Conservation (phyloP, 192 early-diverging fungal genomes). For the Rhizoclosmatium sp. region DNA sequence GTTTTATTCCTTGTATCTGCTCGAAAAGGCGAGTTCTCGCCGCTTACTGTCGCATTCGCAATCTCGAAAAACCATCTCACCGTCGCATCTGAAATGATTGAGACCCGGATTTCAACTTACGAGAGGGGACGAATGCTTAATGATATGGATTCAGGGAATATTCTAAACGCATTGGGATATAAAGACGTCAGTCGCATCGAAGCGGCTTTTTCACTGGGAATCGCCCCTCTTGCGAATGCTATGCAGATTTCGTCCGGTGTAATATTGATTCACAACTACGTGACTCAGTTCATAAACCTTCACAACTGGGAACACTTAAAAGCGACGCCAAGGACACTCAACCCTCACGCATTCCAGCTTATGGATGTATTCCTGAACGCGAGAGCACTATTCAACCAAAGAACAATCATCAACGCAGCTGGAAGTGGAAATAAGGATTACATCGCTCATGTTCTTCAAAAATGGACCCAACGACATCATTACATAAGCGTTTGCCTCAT, state of each 20-base stretch:
- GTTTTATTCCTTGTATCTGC: background rate
- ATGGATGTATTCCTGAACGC: background rate
- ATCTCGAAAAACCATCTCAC: background rate
- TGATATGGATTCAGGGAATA: background rate
- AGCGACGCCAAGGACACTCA: background rate
- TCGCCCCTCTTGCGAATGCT: background rate
- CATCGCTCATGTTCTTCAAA: background rate
- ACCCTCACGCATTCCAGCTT: background rate
- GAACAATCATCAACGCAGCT: background rate
- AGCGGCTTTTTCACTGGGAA: background rate
- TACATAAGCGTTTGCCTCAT: background rate
- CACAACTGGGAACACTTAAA: background rate
- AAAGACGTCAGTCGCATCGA: background rate
- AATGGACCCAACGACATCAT: background rate
- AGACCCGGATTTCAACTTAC: background rate
- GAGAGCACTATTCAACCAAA: background rate
- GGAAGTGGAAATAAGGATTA: background rate
- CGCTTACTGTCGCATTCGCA: background rate
- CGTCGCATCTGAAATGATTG: background rate
- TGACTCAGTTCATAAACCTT: no score
- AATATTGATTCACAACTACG: no score
- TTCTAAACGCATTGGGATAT: background rate
- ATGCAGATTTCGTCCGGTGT: background rate
- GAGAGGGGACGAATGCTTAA: background rate
- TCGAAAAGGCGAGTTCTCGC: background rate